Conservation (phyloP, 257 asterid species). For the Solanum acaule region DNA sequence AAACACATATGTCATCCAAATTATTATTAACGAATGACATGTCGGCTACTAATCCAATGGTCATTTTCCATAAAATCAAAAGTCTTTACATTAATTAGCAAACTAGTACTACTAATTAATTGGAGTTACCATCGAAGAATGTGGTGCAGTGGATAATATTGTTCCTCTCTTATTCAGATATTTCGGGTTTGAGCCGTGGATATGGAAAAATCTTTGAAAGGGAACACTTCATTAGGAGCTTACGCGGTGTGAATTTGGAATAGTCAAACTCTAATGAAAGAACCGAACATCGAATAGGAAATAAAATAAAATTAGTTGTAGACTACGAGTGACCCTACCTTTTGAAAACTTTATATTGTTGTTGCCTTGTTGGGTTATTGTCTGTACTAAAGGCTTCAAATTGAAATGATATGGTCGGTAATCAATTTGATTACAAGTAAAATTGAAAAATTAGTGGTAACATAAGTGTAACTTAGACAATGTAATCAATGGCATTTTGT, state of each 20-base stretch:
- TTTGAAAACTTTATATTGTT: background rate
- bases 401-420: slow-evolving; percentile 43
- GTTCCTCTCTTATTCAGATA: background rate
- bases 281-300: background rate
- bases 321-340: background rate
- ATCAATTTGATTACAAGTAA: background rate
- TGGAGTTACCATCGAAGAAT: too few relatives aligned
- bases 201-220: too few relatives aligned
- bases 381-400: slow-evolving; percentile 27
- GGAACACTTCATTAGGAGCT: rapidly evolving
- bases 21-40: background rate
- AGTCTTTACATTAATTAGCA: background rate
- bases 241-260: rapidly evolving
- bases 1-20: background rate
- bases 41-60: background rate
- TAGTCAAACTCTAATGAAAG: background rate
- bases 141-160: too few relatives aligned
- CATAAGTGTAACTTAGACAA: background rate
- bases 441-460: background rate
- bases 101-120: background rate
- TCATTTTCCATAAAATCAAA: background rate
- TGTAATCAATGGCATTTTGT: background rate
- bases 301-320: too few relatives aligned
- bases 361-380: slow-evolving; percentile 11
- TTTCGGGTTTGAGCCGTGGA: too few relatives aligned